phyloP scores from a whole-genome alignment of 257 asterid species.

The Jaltomata sinuosa region DNA sequence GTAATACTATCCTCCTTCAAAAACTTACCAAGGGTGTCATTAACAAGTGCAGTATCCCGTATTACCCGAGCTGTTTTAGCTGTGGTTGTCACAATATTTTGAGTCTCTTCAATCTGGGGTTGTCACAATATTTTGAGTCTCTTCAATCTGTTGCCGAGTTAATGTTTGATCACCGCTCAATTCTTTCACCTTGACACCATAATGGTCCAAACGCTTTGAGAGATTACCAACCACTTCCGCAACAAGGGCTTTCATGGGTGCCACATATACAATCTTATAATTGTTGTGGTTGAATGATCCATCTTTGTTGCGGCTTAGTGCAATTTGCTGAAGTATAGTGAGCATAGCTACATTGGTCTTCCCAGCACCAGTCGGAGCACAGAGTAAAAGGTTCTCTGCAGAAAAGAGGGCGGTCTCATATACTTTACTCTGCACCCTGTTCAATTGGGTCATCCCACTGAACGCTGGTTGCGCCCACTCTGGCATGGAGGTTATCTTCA shows the following conservation, averaged over 20 bases:
- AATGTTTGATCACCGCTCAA: conserved; percentile 36
- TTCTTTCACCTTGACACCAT: conserved; percentile 32
- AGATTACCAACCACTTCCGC: conserved; percentile 41
- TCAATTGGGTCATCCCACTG: conserved; percentile 29
- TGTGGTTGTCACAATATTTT: conserved; percentile 31
- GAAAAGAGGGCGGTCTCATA: conserved; percentile 31
- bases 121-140: conserved; percentile 37
- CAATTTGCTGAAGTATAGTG: conserved; percentile 32
- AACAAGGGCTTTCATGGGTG: conserved; percentile 42
- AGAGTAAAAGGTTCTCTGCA: conserved; percentile 26
- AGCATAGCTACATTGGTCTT: conserved; percentile 45
- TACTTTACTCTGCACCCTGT: conserved; percentile 36
- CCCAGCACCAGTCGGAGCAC: conserved; percentile 48
- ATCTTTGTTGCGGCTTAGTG: conserved; percentile 21
- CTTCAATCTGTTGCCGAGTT: conserved; percentile 40
- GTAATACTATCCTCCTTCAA: conserved; percentile 26
- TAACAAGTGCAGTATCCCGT: conserved; percentile 30
- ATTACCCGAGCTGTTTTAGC: conserved; percentile 35
- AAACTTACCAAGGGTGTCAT: conserved; percentile 27
- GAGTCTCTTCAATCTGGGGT: conserved; percentile 42
- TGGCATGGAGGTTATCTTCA: conserved; percentile 25
- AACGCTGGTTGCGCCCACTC: conserved; percentile 40
- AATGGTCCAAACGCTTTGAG: conserved; percentile 27
- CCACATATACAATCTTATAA: conserved; percentile 38
- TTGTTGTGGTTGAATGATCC: conserved; percentile 20